Percentiles rank a stretch among this genome's conserved stretches.
These are phyloP conservation scores for Talaromyces sp. DNA, from an alignment of 2,329 filamentous ascomycete genomes.

Conservation along the genomic window DNA sequence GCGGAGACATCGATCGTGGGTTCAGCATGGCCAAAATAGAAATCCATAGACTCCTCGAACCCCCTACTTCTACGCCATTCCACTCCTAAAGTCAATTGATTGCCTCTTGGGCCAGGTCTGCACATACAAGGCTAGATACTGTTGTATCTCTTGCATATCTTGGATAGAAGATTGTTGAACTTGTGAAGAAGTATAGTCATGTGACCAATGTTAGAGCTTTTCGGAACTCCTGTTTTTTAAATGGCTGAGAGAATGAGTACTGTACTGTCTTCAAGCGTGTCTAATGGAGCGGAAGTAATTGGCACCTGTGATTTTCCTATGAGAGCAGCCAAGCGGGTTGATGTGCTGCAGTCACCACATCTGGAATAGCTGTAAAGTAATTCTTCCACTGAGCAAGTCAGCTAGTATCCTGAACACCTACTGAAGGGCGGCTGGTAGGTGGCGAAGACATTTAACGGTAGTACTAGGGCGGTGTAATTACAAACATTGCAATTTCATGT, in stretches of 20 bases:
- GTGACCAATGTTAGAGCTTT: background rate
- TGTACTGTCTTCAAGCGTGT: background rate
- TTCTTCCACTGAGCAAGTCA: too few relatives aligned
- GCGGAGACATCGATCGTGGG: background rate
- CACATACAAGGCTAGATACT: background rate
- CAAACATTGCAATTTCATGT: background rate
- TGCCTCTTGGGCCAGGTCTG: background rate
- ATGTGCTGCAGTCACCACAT: too few relatives aligned
- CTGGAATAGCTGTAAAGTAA: too few relatives aligned
- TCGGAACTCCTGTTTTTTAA: background rate
- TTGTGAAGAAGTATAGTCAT: background rate
- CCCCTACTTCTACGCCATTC: background rate
- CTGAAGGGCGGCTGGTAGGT: background rate
- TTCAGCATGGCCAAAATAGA: constrained; percentile 4
- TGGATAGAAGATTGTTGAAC: background rate
- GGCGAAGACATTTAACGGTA: background rate
- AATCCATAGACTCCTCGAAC: background rate
- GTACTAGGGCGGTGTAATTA: background rate
- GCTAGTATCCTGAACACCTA: background rate
- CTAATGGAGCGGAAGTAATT: too few relatives aligned
- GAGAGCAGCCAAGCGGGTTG: too few relatives aligned
- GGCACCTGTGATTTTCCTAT: too few relatives aligned
- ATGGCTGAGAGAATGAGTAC: background rate
- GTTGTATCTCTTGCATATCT: background rate
- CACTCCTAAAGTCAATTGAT: background rate